phyloP scores from a whole-genome alignment of 1,284 basidiomycete species.

The Austropuccinia psidii region DNA sequence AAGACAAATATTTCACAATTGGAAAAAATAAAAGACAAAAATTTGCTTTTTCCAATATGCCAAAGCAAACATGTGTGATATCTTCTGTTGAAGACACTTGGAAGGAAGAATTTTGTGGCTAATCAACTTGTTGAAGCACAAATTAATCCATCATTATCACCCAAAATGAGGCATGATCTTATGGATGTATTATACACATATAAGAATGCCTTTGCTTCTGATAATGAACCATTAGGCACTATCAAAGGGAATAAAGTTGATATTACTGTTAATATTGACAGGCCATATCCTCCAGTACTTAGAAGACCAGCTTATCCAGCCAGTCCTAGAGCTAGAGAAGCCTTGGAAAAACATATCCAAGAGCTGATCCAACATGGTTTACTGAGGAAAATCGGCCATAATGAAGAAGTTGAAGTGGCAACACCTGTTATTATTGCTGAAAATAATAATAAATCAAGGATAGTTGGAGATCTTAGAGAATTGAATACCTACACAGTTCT shows the following conservation, averaged over 20 bases:
- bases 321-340: slow-evolving; percentile 1
- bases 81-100: too few species aligned
- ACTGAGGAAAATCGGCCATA: neutral
- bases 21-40: too few species aligned
- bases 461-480: neutral
- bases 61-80: too few species aligned
- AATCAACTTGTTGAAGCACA: too few species aligned
- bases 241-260: slow-evolving; percentile 11
- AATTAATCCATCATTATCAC: too few species aligned
- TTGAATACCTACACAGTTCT: slow-evolving; percentile 9
- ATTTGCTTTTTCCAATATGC: too few species aligned
- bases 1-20: too few species aligned
- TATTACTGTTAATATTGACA: neutral
- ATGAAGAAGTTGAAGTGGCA: slow-evolving; percentile 2
- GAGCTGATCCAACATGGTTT: neutral
- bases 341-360: neutral
- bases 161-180: too few species aligned
- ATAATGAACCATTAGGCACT: neutral
- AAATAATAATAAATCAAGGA: neutral
- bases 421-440: slow-evolving; percentile 1
- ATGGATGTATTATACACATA: neutral
- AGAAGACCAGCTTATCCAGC: slow-evolving; percentile 9
- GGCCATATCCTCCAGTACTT: neutral
- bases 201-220: neutral
- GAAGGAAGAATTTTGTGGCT: too few species aligned